Evolutionary conservation across 495 filamentous ascomycete species (phyloP).

Genomic region (Evernia prunastri): DNA sequence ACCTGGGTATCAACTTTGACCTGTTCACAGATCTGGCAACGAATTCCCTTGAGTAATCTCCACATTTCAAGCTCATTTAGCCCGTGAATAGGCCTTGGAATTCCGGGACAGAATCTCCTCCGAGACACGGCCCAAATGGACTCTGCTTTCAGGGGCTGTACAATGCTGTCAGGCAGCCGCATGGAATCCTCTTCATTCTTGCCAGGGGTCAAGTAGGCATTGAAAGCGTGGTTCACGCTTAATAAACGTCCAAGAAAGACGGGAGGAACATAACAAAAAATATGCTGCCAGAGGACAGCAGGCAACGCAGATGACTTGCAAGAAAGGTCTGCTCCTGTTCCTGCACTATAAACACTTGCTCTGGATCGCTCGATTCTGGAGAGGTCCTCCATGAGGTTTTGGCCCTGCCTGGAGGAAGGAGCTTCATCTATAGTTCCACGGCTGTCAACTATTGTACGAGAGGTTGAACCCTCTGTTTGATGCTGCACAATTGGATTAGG

Average conservation of each 20-base stretch:
- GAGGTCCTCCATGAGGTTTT: background rate
- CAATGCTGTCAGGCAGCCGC: slow-evolving; percentile 24
- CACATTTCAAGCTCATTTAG: slow-evolving; percentile 45
- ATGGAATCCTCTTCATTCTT: slow-evolving; percentile 22
- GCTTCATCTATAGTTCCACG: background rate
- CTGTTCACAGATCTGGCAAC: slow-evolving; percentile 42
- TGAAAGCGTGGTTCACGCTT: slow-evolving; percentile 31
- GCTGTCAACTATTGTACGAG: slow-evolving; percentile 4
- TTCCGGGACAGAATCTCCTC: slow-evolving; percentile 34
- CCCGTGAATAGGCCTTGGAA: slow-evolving; percentile 41
- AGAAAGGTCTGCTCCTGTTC: slow-evolving; percentile 3
- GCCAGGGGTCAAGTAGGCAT: slow-evolving; percentile 33
- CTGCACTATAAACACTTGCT: slow-evolving; percentile 5
- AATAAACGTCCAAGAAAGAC: slow-evolving; percentile 30
- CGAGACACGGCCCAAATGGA: slow-evolving; percentile 43
- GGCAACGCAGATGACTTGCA: slow-evolving; percentile 26
- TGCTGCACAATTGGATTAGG: background rate
- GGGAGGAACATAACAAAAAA: slow-evolving; percentile 34
- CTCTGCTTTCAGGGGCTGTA: slow-evolving; percentile 35
- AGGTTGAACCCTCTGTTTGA: background rate
- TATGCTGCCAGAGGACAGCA: slow-evolving; percentile 33
- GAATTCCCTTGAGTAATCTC: slow-evolving; percentile 35
- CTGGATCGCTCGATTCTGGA: slow-evolving; percentile 17
- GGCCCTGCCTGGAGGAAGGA: slow-evolving; percentile 2
- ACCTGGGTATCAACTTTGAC: slow-evolving; percentile 17